Percentiles rank a stretch among this genome's conserved stretches.
Evolutionary conservation across 164 flowering plant species (phyloP).

Genomic region (Taxillus chinensis): DNA sequence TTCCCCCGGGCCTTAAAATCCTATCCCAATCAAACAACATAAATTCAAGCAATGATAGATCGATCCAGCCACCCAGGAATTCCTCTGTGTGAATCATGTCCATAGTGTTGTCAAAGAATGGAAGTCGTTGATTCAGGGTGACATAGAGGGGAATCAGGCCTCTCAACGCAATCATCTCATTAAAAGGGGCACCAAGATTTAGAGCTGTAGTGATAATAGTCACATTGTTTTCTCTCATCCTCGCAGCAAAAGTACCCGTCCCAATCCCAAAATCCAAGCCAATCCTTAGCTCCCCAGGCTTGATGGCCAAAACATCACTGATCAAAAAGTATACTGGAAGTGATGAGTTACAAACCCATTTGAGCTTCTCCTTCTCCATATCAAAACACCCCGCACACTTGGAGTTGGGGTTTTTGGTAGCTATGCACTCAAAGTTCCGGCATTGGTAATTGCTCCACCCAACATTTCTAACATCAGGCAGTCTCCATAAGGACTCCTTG

Average conservation of each 20-base stretch:
- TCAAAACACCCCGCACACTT: conserved; percentile 86
- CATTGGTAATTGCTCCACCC: conserved; percentile 72
- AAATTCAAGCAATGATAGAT: conserved; percentile 65
- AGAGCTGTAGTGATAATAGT: conserved; percentile 71
- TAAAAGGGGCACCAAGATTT: conserved; percentile 92
- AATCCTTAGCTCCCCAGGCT: conserved; percentile 75
- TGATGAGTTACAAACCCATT: conserved; percentile 69
- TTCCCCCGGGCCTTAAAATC: conserved; percentile 78
- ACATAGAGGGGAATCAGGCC: conserved; percentile 73
- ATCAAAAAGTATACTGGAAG: conserved; percentile 49
- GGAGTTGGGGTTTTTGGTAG: conserved; percentile 50
- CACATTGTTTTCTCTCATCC: conserved; percentile 79
- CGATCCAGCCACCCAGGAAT: conserved; percentile 83
- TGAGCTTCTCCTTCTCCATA: conserved; percentile 74
- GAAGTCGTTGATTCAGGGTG: conserved; percentile 75
- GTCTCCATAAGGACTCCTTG: conserved; percentile 71
- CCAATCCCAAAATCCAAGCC: conserved; percentile 75
- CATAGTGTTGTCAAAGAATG: conserved; percentile 89
- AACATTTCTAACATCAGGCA: conserved; percentile 74
- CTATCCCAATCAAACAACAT: conserved; percentile 89
- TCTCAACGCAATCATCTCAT: conserved; percentile 79
- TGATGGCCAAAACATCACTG: conserved; percentile 50
- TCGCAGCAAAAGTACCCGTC: conserved; percentile 84
- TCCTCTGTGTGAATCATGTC: conserved; percentile 87
- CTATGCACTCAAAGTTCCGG: conserved; percentile 60